Evolutionary conservation across 2,329 filamentous ascomycete species (phyloP).

Genomic region (Grosmannia clavigera): DNA sequence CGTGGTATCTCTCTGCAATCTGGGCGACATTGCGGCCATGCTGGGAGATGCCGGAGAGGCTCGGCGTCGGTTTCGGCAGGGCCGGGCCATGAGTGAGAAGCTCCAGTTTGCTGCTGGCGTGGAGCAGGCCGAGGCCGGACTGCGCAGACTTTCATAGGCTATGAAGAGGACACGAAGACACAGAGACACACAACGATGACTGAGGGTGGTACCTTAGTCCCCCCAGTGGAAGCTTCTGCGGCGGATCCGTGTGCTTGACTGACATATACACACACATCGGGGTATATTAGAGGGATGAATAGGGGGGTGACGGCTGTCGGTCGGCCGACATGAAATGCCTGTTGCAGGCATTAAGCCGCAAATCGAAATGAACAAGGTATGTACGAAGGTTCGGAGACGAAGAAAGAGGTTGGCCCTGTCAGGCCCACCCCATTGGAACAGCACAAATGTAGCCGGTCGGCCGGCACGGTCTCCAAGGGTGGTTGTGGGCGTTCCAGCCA

Average conservation of each 20-base stretch:
- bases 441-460: neutral
- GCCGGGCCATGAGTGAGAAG: slow-evolving; percentile 45
- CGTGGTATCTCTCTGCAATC: slow-evolving; percentile 71
- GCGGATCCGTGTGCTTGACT: neutral
- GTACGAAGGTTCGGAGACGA: neutral
- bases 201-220: neutral
- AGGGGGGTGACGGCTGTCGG: too few relatives aligned
- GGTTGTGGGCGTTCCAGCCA: neutral
- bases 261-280: neutral
- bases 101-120: slow-evolving; percentile 40
- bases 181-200: neutral
- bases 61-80: slow-evolving; percentile 54
- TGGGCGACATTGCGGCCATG: slow-evolving; percentile 74
- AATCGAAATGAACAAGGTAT: neutral
- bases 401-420: neutral
- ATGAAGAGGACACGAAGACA: neutral
- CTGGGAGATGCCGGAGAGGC: slow-evolving; percentile 54
- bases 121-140: slow-evolving; percentile 37
- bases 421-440: neutral
- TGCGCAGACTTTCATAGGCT: slow-evolving; percentile 17
- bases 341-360: neutral
- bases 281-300: too few relatives aligned
- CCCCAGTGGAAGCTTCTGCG: neutral
- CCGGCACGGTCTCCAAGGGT: neutral
- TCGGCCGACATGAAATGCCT: neutral